A percentile compares a stretch with the other conserved stretches of the same genome.
These are phyloP conservation scores for Pyrus communis DNA, from an alignment of 306 rosid genomes.

Conservation along the genomic window DNA sequence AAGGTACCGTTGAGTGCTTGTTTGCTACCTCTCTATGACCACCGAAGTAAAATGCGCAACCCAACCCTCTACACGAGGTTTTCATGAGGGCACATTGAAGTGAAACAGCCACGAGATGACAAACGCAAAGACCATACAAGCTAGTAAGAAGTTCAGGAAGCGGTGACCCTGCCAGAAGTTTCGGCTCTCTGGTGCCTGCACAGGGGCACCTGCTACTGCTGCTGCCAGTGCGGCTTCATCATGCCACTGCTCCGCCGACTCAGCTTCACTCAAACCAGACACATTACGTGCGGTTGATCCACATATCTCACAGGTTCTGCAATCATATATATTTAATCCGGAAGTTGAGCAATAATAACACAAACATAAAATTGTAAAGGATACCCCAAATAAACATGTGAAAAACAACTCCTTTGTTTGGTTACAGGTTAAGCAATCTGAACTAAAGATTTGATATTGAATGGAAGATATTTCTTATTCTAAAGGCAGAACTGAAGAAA, in stretches of 20 bases:
- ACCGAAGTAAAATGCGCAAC: not conserved
- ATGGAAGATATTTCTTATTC: not conserved
- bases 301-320: constrained; percentile 89
- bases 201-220: constrained; percentile 26
- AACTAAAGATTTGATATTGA: not conserved
- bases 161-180: constrained; percentile 89
- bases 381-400: not conserved
- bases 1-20: constrained; percentile 16
- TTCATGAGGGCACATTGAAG: constrained; percentile 82
- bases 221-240: constrained; percentile 38
- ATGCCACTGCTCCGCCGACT: constrained; percentile 51
- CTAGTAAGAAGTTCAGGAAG: constrained; percentile 73
- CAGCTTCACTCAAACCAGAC: constrained; percentile 50
- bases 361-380: not conserved
- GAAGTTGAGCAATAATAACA: not conserved
- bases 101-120: constrained; percentile 92
- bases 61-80: not conserved
- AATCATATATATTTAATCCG: not conserved
- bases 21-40: constrained; percentile 27
- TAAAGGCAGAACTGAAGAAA: not conserved
- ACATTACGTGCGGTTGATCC: constrained; percentile 75
- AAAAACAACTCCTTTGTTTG: not conserved
- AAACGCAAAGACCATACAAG: constrained; percentile 88
- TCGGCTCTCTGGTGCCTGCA: constrained; percentile 33
- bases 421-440: not conserved